phyloP scores from a whole-genome alignment of 164 flowering plant genomes.

The Paratinospora sagittata region DNA sequence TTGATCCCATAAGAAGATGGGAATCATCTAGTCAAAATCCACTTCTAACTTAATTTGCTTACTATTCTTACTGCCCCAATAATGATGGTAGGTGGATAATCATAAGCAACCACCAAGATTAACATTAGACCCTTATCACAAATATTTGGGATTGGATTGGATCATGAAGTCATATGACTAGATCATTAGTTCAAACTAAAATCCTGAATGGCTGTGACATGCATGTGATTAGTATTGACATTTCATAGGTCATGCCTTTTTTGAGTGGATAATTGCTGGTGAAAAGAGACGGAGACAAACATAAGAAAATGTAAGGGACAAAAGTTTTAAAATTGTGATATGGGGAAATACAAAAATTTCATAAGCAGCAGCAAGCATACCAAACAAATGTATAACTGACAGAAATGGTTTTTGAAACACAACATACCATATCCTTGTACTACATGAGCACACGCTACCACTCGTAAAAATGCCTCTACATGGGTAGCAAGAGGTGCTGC shows the following conservation, averaged over 20 bases:
- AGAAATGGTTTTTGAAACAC: neutral
- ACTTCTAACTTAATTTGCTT: neutral
- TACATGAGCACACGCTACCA: slow-evolving; percentile 91
- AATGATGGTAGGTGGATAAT: neutral
- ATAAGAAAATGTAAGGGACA: too few relatives aligned
- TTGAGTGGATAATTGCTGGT: too few relatives aligned
- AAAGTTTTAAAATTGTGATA: too few relatives aligned
- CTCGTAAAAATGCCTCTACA: slow-evolving; percentile 78
- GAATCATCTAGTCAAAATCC: neutral
- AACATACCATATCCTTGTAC: slow-evolving; percentile 92
- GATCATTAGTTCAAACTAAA: too few relatives aligned
- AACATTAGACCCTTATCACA: too few relatives aligned
- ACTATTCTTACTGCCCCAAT: neutral
- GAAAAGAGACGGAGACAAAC: too few relatives aligned
- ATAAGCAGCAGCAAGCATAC: neutral
- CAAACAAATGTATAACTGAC: neutral
- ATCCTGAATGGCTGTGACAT: too few relatives aligned
- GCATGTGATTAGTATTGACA: too few relatives aligned
- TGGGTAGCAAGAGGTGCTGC: slow-evolving; percentile 88
- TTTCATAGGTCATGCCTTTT: too few relatives aligned
- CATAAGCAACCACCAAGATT: neutral
- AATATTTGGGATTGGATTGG: too few relatives aligned
- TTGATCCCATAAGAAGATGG: neutral
- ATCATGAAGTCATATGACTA: too few relatives aligned
- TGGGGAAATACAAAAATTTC: neutral